A percentile compares a stretch with the other conserved stretches of the same genome.
Conservation (phyloP, 1,139 yeast genomes). For the Debaryomyces robertsiae region DNA sequence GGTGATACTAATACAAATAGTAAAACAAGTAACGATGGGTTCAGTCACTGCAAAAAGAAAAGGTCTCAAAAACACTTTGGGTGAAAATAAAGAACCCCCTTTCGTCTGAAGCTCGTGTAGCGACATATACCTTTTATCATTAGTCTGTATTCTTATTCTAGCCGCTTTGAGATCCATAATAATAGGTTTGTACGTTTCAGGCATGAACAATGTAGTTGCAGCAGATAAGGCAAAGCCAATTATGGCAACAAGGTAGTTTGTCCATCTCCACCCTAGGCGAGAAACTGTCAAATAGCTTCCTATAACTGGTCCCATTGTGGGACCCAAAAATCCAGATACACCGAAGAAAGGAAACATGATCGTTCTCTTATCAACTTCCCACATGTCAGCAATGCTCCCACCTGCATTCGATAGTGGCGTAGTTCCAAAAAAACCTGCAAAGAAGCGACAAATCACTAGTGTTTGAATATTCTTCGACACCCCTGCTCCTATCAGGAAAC, state of each 20-base stretch:
- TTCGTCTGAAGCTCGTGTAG: slow-evolving; percentile 10
- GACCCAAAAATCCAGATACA: slow-evolving; percentile 13
- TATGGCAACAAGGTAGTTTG: slow-evolving; percentile 8
- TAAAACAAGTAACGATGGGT: slow-evolving; percentile 11
- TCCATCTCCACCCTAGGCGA: slow-evolving; percentile 13
- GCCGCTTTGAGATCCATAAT: slow-evolving; percentile 12
- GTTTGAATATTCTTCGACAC: slow-evolving; percentile 11
- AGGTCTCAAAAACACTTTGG: slow-evolving; percentile 11
- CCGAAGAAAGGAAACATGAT: slow-evolving; percentile 11
- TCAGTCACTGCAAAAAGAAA: slow-evolving; percentile 10
- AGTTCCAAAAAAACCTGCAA: slow-evolving; percentile 13
- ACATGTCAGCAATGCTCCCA: slow-evolving; percentile 13
- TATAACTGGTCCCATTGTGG: slow-evolving; percentile 12
- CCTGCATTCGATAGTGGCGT: slow-evolving; percentile 13
- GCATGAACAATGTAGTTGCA: slow-evolving; percentile 5
- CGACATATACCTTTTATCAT: slow-evolving; percentile 8
- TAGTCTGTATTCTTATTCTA: slow-evolving; percentile 9
- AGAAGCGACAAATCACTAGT: slow-evolving; percentile 12
- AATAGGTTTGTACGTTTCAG: slow-evolving; percentile 10
- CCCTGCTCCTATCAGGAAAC: slow-evolving; percentile 12
- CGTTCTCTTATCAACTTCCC: slow-evolving; percentile 9
- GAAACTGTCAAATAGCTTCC: slow-evolving; percentile 10
- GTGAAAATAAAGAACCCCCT: slow-evolving; percentile 10
- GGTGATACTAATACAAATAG: slow-evolving; percentile 9
- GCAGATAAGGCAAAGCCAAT: slow-evolving; percentile 6